Evolutionary conservation across 2,329 filamentous ascomycete species (phyloP).

Genomic region (Microdochium nivale): DNA sequence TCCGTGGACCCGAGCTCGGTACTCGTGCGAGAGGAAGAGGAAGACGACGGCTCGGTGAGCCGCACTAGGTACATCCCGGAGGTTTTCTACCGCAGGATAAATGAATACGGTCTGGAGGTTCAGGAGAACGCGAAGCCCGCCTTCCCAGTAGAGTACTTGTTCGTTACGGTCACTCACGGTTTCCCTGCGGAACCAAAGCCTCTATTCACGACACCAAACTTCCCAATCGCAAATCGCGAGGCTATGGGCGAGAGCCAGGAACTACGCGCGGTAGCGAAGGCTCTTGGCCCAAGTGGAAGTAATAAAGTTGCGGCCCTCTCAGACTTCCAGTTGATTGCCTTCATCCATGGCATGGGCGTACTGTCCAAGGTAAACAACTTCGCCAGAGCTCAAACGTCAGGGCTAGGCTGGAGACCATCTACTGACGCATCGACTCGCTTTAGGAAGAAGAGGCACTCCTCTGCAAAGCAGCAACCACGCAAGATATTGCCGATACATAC

Average conservation of each 20-base stretch:
- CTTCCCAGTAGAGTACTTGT: slow-evolving; percentile 93
- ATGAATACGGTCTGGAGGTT: slow-evolving; percentile 93
- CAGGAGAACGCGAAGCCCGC: slow-evolving; percentile 95
- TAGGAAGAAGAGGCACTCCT: slow-evolving; percentile 86
- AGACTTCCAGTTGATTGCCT: slow-evolving; percentile 92
- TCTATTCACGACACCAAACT: slow-evolving; percentile 63
- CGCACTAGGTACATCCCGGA: slow-evolving; percentile 88
- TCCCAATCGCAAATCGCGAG: slow-evolving; percentile 88
- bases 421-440: slow-evolving; percentile 8
- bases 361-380: slow-evolving; percentile 64
- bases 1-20: slow-evolving; percentile 89
- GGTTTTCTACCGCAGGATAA: slow-evolving; percentile 91
- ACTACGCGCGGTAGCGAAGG: slow-evolving; percentile 55
- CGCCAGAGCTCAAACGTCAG: slow-evolving; percentile 1
- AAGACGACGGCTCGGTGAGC: slow-evolving; percentile 62
- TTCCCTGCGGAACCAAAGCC: slow-evolving; percentile 79
- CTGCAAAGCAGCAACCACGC: slow-evolving; percentile 73
- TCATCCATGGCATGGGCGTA: slow-evolving; percentile 70
- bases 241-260: slow-evolving; percentile 82
- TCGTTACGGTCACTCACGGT: slow-evolving; percentile 92
- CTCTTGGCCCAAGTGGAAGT: slow-evolving; percentile 53
- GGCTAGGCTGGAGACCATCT: neutral
- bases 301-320: slow-evolving; percentile 61
- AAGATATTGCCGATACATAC: slow-evolving; percentile 72
- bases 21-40: slow-evolving; percentile 88